A percentile compares a stretch with the other conserved stretches of the same genome.
These are phyloP conservation scores for Leucosporidium yakuticum DNA, from an alignment of 768 basidiomycete species.

Conservation along the genomic window DNA sequence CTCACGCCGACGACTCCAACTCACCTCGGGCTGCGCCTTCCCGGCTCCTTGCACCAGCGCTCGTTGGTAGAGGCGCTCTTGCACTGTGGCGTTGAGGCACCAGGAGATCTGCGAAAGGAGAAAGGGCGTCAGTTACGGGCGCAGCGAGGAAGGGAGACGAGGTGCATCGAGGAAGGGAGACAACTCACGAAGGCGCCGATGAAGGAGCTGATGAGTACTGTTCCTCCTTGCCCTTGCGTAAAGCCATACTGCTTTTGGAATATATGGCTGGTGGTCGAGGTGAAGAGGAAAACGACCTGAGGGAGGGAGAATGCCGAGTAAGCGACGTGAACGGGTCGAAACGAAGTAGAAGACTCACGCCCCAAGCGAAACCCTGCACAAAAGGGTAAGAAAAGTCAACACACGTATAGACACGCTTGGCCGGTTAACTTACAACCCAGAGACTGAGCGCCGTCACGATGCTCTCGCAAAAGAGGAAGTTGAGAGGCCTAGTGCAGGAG, in stretches of 20 bases:
- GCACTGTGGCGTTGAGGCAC: conserved; percentile 7
- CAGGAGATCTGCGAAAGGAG: background rate
- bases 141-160: too few relatives aligned
- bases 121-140: too few relatives aligned
- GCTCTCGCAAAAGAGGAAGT: conserved; percentile 30
- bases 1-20: too few relatives aligned
- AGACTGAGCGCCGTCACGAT: conserved; percentile 18
- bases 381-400: too few relatives aligned
- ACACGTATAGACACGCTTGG: too few relatives aligned
- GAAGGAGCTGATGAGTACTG: conserved; percentile 36
- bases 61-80: conserved; percentile 24
- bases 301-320: too few relatives aligned
- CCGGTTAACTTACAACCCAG: background rate
- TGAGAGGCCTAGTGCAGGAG: conserved; percentile 20
- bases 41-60: conserved; percentile 28
- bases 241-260: conserved; percentile 31
- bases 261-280: conserved; percentile 10
- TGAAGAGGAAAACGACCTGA: background rate
- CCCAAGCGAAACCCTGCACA: background rate
- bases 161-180: too few relatives aligned
- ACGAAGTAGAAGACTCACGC: background rate
- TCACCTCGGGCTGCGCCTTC: conserved; percentile 32
- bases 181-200: conserved; percentile 24
- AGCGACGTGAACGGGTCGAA: too few relatives aligned
- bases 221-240: conserved; percentile 17